phyloP scores from a whole-genome alignment of 2,329 filamentous ascomycete genomes.

The Colletotrichum orchidophilum region DNA sequence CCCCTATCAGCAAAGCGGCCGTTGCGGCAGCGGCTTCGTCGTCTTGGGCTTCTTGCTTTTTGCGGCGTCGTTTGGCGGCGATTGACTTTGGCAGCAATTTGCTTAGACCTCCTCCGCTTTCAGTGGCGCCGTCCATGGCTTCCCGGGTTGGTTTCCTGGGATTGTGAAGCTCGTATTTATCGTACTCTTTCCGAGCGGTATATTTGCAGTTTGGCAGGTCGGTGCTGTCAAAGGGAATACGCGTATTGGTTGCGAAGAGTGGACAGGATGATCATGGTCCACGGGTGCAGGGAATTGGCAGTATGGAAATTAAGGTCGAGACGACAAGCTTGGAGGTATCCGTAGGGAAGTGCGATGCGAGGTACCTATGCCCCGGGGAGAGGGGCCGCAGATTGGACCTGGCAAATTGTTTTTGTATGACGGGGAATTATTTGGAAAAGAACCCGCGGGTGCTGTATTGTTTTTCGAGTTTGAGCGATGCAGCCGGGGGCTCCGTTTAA shows the following conservation, averaged over 20 bases:
- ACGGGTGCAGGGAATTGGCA: background rate
- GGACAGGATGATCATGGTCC: conserved; percentile 19
- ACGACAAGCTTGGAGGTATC: background rate
- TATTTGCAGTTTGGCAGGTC: conserved; percentile 8
- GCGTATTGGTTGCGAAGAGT: conserved; percentile 24
- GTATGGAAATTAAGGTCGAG: conserved; percentile 25
- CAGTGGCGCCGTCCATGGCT: conserved; percentile 14
- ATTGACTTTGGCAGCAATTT: conserved; percentile 65
- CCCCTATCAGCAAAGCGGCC: conserved; percentile 35
- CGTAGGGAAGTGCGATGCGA: background rate
- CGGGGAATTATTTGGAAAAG: background rate
- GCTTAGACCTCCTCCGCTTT: conserved; percentile 42
- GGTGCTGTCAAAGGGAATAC: conserved; percentile 18
- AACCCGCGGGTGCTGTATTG: background rate
- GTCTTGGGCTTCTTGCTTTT: conserved; percentile 55
- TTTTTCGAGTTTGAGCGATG: background rate
- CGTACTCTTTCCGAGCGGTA: conserved; percentile 17
- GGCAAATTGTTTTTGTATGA: background rate
- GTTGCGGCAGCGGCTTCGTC: conserved; percentile 35
- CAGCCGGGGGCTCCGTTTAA: background rate
- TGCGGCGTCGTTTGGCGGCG: conserved; percentile 57
- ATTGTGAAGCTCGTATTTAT: conserved; percentile 1
- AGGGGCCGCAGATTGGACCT: background rate
- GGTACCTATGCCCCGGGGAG: background rate
- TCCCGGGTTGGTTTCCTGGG: conserved; percentile 1